Percentiles rank a stretch among this genome's conserved stretches.
phyloP scores from a whole-genome alignment of 306 rosid genomes.

The Acacia acuminata region DNA sequence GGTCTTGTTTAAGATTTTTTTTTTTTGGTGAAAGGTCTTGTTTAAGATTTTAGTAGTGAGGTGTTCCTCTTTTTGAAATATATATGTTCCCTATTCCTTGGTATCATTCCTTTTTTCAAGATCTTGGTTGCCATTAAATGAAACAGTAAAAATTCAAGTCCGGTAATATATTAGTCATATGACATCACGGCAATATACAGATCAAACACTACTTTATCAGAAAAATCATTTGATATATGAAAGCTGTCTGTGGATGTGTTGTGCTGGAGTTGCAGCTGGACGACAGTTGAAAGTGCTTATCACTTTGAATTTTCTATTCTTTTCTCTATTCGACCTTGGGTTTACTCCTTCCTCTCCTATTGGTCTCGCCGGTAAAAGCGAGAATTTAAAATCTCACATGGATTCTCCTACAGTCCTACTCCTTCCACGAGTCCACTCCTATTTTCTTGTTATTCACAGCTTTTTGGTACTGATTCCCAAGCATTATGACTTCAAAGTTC shows the following conservation, averaged over 20 bases:
- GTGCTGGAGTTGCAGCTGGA: neutral
- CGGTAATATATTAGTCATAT: too few relatives aligned
- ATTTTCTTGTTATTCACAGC: slow-evolving; percentile 28
- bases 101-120: too few relatives aligned
- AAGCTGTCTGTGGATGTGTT: neutral
- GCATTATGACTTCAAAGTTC: slow-evolving; percentile 31
- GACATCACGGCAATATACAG: neutral
- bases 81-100: too few relatives aligned
- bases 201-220: neutral
- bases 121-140: too few relatives aligned
- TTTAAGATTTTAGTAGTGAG: too few relatives aligned
- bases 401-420: neutral
- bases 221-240: neutral
- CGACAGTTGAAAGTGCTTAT: neutral
- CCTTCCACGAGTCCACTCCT: slow-evolving; percentile 4
- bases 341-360: neutral
- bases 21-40: too few relatives aligned
- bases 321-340: neutral
- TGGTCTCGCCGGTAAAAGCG: neutral
- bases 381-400: neutral
- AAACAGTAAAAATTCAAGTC: too few relatives aligned
- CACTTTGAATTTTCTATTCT: neutral
- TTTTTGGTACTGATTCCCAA: slow-evolving; percentile 38
- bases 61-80: too few relatives aligned
- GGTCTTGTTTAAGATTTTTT: too few relatives aligned